A percentile compares a stretch with the other conserved stretches of the same genome.
Conservation (phyloP, 2,329 filamentous ascomycete genomes). For the Cercospora sp. region DNA sequence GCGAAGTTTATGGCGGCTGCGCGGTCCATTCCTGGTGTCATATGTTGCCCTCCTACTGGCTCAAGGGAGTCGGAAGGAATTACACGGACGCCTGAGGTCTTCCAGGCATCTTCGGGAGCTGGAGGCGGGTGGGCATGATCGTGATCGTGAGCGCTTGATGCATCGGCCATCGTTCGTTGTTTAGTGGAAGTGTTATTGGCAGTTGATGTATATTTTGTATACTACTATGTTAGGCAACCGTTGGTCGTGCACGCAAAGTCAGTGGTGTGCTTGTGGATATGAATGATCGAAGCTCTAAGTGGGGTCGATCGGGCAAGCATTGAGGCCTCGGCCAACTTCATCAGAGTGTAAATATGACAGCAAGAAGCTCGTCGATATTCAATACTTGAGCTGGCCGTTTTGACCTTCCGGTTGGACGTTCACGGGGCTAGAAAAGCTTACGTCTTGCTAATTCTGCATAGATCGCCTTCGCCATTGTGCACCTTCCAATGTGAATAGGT, state of each 20-base stretch:
- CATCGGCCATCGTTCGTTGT: slow-evolving; percentile 1
- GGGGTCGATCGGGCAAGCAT: slow-evolving; percentile 4
- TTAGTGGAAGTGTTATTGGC: too few species aligned
- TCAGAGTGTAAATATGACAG: too few species aligned
- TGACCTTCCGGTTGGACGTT: too few species aligned
- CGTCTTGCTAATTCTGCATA: too few species aligned
- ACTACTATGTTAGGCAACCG: not conserved
- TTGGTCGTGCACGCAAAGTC: not conserved
- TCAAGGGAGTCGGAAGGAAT: slow-evolving; percentile 46
- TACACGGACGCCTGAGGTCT: slow-evolving; percentile 46
- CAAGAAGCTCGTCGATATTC: too few species aligned
- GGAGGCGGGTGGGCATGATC: slow-evolving; percentile 20
- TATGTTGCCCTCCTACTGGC: slow-evolving; percentile 38
- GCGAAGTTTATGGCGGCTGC: slow-evolving; percentile 49
- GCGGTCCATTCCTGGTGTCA: slow-evolving; percentile 48
- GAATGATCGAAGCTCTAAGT: not conserved
- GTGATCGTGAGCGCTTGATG: slow-evolving; percentile 18
- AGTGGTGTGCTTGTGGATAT: slow-evolving; percentile 3
- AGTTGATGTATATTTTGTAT: too few species aligned
- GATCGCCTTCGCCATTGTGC: too few species aligned
- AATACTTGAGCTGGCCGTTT: too few species aligned
- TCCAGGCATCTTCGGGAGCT: slow-evolving; percentile 41
- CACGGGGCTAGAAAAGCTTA: too few species aligned
- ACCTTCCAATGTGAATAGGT: too few species aligned
- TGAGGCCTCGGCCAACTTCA: slow-evolving; percentile 7